Conservation (phyloP, 2,329 filamentous ascomycete genomes). For the Cladophialophora exuberans region DNA sequence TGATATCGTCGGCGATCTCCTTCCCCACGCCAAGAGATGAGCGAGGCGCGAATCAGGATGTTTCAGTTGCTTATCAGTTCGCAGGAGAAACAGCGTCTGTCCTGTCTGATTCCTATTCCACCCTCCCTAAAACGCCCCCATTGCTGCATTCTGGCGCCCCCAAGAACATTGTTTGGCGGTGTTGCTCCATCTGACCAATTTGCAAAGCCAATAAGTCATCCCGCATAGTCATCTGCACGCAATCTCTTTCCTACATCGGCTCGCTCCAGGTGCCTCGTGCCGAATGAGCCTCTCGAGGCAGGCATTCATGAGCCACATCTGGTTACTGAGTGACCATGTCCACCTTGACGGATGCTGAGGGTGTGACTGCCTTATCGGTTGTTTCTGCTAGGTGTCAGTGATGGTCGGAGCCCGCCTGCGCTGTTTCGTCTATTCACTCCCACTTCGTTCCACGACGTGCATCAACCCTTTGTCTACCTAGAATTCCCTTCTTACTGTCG, state of each 20-base stretch:
- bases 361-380: constrained; percentile 30
- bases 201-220: constrained; percentile 29
- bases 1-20: constrained; percentile 25
- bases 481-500: constrained; percentile 1
- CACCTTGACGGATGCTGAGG: constrained; percentile 5
- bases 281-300: constrained; percentile 6
- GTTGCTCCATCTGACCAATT: constrained; percentile 25
- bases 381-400: not conserved
- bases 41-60: constrained; percentile 13
- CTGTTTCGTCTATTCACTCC: too few relatives aligned
- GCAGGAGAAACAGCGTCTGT: not conserved
- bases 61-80: constrained; percentile 22
- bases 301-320: too few relatives aligned
- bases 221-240: constrained; percentile 30
- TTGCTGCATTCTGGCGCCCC: constrained; percentile 1
- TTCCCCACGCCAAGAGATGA: constrained; percentile 28
- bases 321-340: constrained; percentile 2
- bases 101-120: not conserved
- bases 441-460: constrained; percentile 7
- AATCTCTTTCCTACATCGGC: constrained; percentile 23
- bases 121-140: constrained; percentile 5
- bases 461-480: not conserved
- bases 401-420: constrained; percentile 5
- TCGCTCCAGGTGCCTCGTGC: constrained; percentile 21
- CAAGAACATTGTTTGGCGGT: not conserved